Base-by-base conservation (phyloP, 345 rosid genomes). In the Boechera divaricarpa region DNA sequence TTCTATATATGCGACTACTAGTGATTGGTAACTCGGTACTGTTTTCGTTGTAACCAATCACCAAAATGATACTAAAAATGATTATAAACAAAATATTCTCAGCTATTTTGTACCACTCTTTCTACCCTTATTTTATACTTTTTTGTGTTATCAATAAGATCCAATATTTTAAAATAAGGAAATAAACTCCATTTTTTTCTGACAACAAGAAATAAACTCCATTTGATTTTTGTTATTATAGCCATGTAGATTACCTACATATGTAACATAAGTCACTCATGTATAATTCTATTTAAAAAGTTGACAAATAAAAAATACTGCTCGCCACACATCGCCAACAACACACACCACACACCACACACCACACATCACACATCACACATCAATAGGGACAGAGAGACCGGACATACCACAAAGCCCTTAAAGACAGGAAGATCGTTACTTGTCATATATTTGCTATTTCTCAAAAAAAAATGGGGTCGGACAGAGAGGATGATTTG, bases 401-500 rank as follows among this genome's bases (percentile, higher is more conserved):
- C 47, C 41, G 12, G 21, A 72, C 68, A 70, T 52, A 63, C 62
- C 41, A 52, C 69, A 51, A 41, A 39, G 18, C 32, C 69, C 35
- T 49, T 63, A 53, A 73, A 73, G 32, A 62, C 1, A 29, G 52
- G 69, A 16, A 62, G 10, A 38, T 51, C 21, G 13, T 62, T 67
- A 51, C 16, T 33, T 6, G 45, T 42, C 36, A 49, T 18, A 63
- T 42, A 15, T 51, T 41, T 28, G 56, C 63, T 44, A 16, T 62
- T 52, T 62, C 31, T 51, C 28, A 1, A 16, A 58, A 38, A 6
- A 39, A 9, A 8, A 39, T 77, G 80, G 62, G 70, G 7, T 57
- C 62, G 0, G 75, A 35, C 10, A 69, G 26, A 42, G 57, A 76
- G 1, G 56, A 61, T 61, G 74, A 32, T 5, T 69, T 77, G 29